phyloP scores from a whole-genome alignment of 2,329 filamentous ascomycete species.

The Trichoderma koningii region DNA sequence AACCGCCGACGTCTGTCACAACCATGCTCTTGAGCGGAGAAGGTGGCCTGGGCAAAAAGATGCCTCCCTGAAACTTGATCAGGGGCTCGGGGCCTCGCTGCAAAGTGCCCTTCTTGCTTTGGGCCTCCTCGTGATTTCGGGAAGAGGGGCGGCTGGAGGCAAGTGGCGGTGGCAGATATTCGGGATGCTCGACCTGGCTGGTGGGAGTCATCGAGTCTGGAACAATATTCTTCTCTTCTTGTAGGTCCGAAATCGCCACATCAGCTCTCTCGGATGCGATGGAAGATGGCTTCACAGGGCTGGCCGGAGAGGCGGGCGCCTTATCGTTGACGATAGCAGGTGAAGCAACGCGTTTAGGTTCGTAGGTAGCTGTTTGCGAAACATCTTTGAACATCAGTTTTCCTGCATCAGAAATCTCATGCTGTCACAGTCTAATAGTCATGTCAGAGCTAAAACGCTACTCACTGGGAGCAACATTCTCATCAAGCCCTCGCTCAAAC shows the following conservation, averaged over 20 bases:
- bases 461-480: constrained; percentile 7
- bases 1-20: constrained; percentile 14
- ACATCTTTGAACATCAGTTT: background rate
- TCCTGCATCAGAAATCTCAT: background rate
- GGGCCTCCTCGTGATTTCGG: background rate
- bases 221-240: background rate
- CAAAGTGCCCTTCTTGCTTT: background rate
- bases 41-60: constrained; percentile 2
- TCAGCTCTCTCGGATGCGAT: background rate
- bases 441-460: too few species aligned
- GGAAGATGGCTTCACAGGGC: background rate
- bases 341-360: constrained; percentile 9
- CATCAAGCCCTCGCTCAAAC: constrained; percentile 30
- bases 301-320: background rate
- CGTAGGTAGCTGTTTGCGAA: constrained; percentile 3
- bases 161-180: constrained; percentile 23
- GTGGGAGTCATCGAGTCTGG: background rate
- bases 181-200: constrained; percentile 13
- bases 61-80: constrained; percentile 17
- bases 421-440: background rate
- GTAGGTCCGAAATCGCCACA: background rate
- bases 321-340: background rate
- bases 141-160: background rate
- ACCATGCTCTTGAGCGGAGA: constrained; percentile 22
- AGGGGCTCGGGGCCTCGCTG: background rate